Percentiles rank a stretch among this genome's conserved stretches.
Evolutionary conservation across 306 rosid species (phyloP).

Genomic region (Vigna angularis): DNA sequence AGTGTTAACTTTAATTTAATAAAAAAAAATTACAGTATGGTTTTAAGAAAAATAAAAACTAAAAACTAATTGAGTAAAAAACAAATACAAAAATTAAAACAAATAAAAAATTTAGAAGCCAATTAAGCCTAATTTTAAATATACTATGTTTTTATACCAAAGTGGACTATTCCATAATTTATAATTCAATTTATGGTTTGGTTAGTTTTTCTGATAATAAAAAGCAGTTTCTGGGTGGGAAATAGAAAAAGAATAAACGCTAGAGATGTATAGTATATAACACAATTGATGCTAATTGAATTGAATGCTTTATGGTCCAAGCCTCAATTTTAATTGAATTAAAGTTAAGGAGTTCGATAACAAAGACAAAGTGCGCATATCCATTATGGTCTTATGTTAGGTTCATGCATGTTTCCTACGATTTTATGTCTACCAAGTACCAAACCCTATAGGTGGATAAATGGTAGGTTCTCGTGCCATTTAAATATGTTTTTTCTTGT

Average conservation of each 20-base stretch:
- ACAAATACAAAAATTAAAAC: too few species aligned
- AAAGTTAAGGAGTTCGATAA: neutral
- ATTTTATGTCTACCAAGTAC: neutral
- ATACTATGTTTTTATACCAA: too few species aligned
- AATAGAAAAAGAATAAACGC: neutral
- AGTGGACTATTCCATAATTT: too few species aligned
- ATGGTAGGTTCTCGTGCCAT: conserved; percentile 10
- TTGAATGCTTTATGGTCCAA: neutral
- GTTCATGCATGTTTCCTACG: conserved; percentile 15
- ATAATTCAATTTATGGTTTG: too few species aligned
- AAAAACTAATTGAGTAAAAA: too few species aligned
- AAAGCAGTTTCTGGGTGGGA: neutral
- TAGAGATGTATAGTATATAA: neutral
- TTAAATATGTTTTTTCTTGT: neutral
- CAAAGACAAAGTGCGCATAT: neutral
- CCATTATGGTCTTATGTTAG: neutral
- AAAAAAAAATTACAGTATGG: too few species aligned
- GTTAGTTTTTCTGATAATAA: neutral
- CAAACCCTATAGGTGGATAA: neutral
- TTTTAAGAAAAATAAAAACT: too few species aligned
- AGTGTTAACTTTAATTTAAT: too few species aligned
- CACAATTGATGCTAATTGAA: neutral
- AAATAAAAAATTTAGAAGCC: too few species aligned
- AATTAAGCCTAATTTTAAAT: too few species aligned
- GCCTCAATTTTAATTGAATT: neutral